Conservation (phyloP, 192 early-diverging fungal genomes). For the Entomortierella parvispora region DNA sequence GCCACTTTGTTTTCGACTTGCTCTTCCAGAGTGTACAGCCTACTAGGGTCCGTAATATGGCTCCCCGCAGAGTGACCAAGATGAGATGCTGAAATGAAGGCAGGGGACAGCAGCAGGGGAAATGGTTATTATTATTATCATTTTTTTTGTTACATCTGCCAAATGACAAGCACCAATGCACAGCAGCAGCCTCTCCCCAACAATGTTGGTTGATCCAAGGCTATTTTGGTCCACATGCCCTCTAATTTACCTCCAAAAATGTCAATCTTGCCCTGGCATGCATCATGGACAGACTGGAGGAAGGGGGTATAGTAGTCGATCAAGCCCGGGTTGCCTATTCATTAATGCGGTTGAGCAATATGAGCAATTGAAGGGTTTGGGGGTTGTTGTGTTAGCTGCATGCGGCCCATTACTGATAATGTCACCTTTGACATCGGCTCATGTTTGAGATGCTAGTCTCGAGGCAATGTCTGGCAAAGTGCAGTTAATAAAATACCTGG, state of each 20-base stretch:
- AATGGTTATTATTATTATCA: background rate
- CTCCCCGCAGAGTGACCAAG: conserved; percentile 64
- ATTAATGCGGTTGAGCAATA: background rate
- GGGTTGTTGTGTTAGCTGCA: too few species aligned
- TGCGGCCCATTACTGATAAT: too few species aligned
- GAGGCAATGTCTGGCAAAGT: too few species aligned
- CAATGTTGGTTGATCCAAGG: too few species aligned
- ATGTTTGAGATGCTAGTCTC: too few species aligned
- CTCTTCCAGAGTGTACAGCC: conserved; percentile 61
- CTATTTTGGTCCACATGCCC: too few species aligned
- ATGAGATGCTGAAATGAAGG: conserved; percentile 60
- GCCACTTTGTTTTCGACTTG: conserved; percentile 77
- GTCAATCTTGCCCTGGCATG: conserved; percentile 60
- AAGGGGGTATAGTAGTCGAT: conserved; percentile 87
- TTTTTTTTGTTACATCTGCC: too few species aligned
- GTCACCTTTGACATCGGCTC: too few species aligned
- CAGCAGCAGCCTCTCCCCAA: too few species aligned
- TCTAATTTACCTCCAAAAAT: conserved; percentile 72
- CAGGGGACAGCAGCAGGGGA: background rate
- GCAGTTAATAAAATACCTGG: conserved; percentile 29
- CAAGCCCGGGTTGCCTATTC: conserved; percentile 80
- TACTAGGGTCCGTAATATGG: conserved; percentile 34
- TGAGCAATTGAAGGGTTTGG: background rate
- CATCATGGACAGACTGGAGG: conserved; percentile 63
- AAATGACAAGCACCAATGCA: background rate